Base-by-base conservation (phyloP, 106 monocot species). In the Dioscorea zingiberensis region DNA sequence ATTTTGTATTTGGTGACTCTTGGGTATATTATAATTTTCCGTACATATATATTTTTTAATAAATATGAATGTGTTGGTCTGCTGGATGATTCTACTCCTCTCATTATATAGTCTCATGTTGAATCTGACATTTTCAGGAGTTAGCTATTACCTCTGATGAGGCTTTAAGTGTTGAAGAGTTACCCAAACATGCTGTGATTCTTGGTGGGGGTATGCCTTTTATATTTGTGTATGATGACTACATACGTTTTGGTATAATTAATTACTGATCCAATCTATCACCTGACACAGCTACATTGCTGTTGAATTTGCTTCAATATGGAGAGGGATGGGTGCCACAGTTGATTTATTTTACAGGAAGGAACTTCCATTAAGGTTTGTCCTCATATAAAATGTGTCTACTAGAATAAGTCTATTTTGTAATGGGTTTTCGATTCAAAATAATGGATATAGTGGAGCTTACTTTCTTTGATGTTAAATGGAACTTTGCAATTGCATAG, bases 251-350 rank as follows among this genome's bases (percentile, higher is more conserved):
- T 38, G 38, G 38, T 38, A 38, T 38, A 38, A 38, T 38, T 38
- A 6, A 38, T 38, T 55, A 27, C 38, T 63, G 21, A 44, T 23
- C 3, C 3, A 26, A 47, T 46, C 49, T 71, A 44, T 38, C 38
- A 32, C 4, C 14, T 9, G 60, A 72, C 13, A 16, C 66, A 98
- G 98, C 55, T 98, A 98, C 49, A 99, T 99, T 65, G 93, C 98
- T 72, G 98, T 99, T 51, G 98, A 99, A 74, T 99, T 99, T 83
- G 98, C 98, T 73, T 99, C 98, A 47, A 99, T 99, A 49, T 99
- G 98, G 98, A 71, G 82, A 71, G 98, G 98, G 25, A 73, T 99
- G 87, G 98, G 98, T 75, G 86, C 69, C 38, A 63, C 77, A 65
- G 98, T 99, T 47, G 98, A 99, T 60, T 59, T 99, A 47, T 87